Percentiles rank a stretch among this genome's conserved stretches.
These are phyloP conservation scores for Populus euphratica DNA, from an alignment of 345 rosid species.

Conservation along the genomic window DNA sequence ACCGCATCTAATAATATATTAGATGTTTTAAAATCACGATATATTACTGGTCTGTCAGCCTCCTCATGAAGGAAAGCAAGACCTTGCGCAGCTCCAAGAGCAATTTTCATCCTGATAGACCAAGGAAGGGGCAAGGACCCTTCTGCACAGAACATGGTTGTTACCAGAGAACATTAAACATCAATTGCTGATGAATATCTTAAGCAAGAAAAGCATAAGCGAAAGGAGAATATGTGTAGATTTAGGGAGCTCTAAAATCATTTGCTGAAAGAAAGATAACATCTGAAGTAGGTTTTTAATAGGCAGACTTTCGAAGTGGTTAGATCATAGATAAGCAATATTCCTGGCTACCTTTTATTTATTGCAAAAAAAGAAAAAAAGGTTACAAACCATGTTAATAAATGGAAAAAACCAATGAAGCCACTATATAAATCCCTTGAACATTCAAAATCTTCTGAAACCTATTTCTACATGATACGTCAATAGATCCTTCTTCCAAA, in stretches of 20 bases:
- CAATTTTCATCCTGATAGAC: slow-evolving; percentile 45
- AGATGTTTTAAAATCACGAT: slow-evolving; percentile 45
- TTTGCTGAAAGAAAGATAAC: background rate
- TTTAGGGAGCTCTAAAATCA: background rate
- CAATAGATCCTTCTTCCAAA: background rate
- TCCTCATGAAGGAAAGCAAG: slow-evolving; percentile 42
- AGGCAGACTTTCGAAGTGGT: background rate
- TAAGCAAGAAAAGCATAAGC: background rate
- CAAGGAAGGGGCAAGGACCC: slow-evolving; percentile 42
- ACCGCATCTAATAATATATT: slow-evolving; percentile 43
- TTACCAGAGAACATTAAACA: slow-evolving; percentile 28
- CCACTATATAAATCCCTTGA: background rate
- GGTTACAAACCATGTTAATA: background rate
- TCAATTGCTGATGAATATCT: background rate
- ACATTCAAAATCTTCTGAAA: background rate
- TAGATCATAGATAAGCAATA: background rate
- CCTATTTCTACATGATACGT: background rate
- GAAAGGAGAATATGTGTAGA: background rate
- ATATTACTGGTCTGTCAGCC: slow-evolving; percentile 41
- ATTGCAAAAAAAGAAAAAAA: background rate
- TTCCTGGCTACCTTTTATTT: background rate
- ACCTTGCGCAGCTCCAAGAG: slow-evolving; percentile 43
- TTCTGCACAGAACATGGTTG: slow-evolving; percentile 31
- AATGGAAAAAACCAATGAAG: background rate
- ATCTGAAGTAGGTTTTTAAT: background rate